Evolutionary conservation across 768 basidiomycete genomes (phyloP).

Genomic region (Termitomyces titanicus): DNA sequence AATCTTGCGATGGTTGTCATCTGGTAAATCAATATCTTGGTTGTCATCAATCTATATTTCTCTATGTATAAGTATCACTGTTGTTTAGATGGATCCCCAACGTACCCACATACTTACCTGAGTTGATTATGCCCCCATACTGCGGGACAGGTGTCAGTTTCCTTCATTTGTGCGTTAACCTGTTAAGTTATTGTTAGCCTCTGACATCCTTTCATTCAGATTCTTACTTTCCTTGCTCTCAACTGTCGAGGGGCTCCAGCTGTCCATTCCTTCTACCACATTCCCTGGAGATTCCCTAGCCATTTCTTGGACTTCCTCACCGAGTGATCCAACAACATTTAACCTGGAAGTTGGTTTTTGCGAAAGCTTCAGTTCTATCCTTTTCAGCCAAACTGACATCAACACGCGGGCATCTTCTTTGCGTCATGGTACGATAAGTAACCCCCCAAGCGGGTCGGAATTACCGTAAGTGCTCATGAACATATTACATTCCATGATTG

Average conservation of each 20-base stretch:
- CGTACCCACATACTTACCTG: neutral
- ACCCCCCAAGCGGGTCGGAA: neutral
- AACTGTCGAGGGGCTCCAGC: neutral
- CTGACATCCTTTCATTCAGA: neutral
- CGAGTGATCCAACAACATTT: neutral
- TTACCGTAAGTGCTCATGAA: neutral
- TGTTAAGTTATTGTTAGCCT: neutral
- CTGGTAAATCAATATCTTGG: no score
- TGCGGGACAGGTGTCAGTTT: neutral
- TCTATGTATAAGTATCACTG: no score
- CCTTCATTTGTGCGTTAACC: neutral
- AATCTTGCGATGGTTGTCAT: no score
- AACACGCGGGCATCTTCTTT: neutral
- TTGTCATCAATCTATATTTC: neutral
- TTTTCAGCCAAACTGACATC: neutral
- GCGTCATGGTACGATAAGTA: neutral
- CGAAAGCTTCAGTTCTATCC: neutral
- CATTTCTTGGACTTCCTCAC: neutral
- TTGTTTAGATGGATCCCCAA: neutral
- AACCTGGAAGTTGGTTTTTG: neutral
- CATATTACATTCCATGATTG: neutral
- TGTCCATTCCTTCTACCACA: neutral
- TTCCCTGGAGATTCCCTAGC: neutral
- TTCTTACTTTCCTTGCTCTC: neutral
- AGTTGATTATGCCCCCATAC: neutral